A percentile compares a stretch with the other conserved stretches of the same genome.
Evolutionary conservation across 306 rosid genomes (phyloP).

Genomic region (Parietaria judaica): DNA sequence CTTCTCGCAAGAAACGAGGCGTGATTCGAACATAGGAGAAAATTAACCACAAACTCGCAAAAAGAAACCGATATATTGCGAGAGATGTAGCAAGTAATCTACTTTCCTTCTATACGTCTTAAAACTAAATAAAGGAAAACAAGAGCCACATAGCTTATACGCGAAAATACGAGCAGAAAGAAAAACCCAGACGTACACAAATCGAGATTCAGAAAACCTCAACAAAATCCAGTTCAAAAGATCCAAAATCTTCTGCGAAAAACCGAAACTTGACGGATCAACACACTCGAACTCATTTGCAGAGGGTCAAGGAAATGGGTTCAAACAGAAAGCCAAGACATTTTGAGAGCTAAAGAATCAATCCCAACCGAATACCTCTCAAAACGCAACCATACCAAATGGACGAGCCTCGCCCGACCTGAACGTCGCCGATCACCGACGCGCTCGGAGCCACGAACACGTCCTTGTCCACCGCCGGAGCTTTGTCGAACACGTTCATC

Average conservation of each 20-base stretch:
- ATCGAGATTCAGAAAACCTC: neutral
- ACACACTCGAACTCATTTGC: no score
- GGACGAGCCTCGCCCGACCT: conserved; percentile 64
- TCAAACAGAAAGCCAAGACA: no score
- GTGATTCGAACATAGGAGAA: neutral
- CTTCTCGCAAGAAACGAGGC: conserved; percentile 23
- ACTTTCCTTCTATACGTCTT: no score
- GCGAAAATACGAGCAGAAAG: neutral
- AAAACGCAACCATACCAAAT: conserved; percentile 96
- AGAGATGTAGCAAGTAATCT: neutral
- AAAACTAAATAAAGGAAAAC: neutral
- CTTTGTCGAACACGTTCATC: conserved; percentile 76
- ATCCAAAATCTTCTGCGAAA: no score
- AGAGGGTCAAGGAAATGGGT: no score
- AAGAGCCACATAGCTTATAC: neutral
- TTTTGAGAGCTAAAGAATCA: no score
- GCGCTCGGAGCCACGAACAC: conserved; percentile 93
- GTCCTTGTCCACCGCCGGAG: conserved; percentile 63
- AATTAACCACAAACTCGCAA: neutral
- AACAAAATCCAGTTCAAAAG: neutral
- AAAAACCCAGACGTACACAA: neutral
- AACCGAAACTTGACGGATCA: no score
- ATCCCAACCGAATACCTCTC: conserved; percentile 44
- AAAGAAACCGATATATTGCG: neutral
- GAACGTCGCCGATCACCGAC: conserved; percentile 72